phyloP scores from a whole-genome alignment of 2,329 filamentous ascomycete species.

The Ophiostoma quercus region DNA sequence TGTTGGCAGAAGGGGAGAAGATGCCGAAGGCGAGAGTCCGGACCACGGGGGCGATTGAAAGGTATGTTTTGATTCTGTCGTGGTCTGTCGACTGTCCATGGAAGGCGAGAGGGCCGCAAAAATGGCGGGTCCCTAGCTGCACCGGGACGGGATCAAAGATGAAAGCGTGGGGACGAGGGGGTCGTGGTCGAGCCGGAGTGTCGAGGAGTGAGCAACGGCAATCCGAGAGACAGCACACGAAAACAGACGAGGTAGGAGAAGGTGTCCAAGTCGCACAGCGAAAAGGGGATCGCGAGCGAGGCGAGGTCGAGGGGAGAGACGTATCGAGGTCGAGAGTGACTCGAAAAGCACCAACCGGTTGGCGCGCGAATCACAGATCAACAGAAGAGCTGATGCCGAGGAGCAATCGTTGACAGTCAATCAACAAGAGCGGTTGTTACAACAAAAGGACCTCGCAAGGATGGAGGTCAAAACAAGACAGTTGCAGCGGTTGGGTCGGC shows the following conservation, averaged over 20 bases:
- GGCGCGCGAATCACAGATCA: background rate
- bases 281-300: background rate
- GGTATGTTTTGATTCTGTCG: conserved; percentile 46
- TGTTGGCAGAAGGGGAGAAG: conserved; percentile 28
- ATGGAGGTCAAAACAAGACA: background rate
- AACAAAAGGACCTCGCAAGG: background rate
- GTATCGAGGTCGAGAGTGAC: background rate
- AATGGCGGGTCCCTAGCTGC: conserved; percentile 20
- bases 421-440: background rate
- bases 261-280: conserved; percentile 6
- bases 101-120: conserved; percentile 32
- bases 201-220: background rate
- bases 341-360: conserved; percentile 9
- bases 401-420: background rate
- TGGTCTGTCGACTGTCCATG: conserved; percentile 49
- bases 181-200: background rate
- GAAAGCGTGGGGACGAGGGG: background rate
- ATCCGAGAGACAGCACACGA: background rate
- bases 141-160: conserved; percentile 17
- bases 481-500: background rate
- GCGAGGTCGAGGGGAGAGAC: background rate
- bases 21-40: conserved; percentile 32
- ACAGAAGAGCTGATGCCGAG: background rate
- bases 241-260: background rate
- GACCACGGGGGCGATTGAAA: conserved; percentile 42